Evolutionary conservation across 257 asterid genomes (phyloP).

Genomic region (Solanum clarkiae): DNA sequence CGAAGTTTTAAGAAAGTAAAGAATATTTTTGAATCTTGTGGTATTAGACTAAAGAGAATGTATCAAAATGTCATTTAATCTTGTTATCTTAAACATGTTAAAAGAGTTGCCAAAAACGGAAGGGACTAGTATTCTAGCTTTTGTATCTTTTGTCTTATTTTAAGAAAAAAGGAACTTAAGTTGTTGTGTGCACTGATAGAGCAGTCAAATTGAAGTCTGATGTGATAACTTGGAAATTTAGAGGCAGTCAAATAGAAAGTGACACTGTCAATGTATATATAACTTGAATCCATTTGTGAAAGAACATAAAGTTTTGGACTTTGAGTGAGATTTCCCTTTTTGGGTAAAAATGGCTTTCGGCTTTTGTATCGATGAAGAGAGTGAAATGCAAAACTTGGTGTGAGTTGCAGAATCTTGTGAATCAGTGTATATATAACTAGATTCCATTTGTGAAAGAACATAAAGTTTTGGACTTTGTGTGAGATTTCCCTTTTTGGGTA

Average conservation of each 20-base stretch:
- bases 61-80: no score
- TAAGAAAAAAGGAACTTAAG: background rate
- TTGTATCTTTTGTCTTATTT: background rate
- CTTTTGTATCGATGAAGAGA: constrained; percentile 37
- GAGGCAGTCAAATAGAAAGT: background rate
- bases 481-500: background rate
- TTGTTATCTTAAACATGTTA: background rate
- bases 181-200: background rate
- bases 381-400: constrained; percentile 15
- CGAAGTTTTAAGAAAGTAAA: background rate
- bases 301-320: background rate
- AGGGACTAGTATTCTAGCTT: background rate
- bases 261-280: background rate
- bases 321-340: background rate
- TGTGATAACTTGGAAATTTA: background rate
- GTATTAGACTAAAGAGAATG: background rate
- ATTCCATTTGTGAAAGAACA: no score
- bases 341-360: background rate
- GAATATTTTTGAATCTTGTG: background rate
- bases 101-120: no score
- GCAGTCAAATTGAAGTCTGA: background rate
- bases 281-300: background rate
- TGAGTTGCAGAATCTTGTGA: background rate
- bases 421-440: no score
- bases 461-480: background rate